Evolutionary conservation across 2,329 filamentous ascomycete species (phyloP), one percentile per base, ranked within the genome.

Genomic region (Aureobasidium musti): DNA sequence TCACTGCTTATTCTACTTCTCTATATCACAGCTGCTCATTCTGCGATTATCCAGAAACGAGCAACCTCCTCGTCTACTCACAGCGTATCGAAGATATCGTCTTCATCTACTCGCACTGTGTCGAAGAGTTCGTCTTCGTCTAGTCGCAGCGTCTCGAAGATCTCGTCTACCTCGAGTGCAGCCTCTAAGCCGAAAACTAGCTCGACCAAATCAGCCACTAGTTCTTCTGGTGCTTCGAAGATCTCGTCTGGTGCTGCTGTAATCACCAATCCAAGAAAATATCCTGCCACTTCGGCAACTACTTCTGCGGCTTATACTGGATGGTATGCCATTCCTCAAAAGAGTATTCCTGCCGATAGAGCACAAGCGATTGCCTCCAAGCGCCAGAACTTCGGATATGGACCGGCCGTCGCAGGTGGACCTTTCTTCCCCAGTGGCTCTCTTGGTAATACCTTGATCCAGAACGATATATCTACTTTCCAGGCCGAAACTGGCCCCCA

Each of bases 211-310:
- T 14, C 6, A 47, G 43, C 13, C 43, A 5, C 43, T 50, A 28
- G 26, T 30, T 50, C 47, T 50, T 50, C 47, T 5, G 28, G 6
- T 30, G 47, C 28, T 14, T 14, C 13, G 11, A 47, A 47, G 21
- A 47, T 26, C 43, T 47, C 13, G 1, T 45, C 41, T 26, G 43
- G 43, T n/a, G 50, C 19, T 33, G 23, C 53, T 56, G 28, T 13
- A 17, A 47, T 60, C 28, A 47, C 56, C n/a, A 60, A 60, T n/a
- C 56, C 56, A 47, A 60, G 56, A 11, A 33, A 41, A n/a, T 28
- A 41, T 3, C 23, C 56, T 6, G 47, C 56, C 8, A 39, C 41
- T 17, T 60, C 56, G 28, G 17, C 37, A 14, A 23, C 23, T 35
- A 26, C 56, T 60, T 60, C 56, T 17, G 41, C 26, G 5, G 5